Evolutionary conservation across 73 alveolate genomes (phyloP).

Genomic region (Paramecium tetraurelia): DNA sequence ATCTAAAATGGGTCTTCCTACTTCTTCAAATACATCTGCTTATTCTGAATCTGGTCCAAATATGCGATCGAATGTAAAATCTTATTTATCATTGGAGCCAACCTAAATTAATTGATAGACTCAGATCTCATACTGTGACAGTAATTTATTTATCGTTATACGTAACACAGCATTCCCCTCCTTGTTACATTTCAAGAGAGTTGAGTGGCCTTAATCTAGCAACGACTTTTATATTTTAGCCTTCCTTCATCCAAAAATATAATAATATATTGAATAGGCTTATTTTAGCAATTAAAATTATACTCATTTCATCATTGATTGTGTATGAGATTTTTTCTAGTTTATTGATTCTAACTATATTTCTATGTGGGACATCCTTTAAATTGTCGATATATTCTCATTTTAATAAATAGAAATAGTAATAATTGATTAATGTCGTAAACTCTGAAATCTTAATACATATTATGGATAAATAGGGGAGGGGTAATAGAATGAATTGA

Average conservation of each 20-base stretch:
- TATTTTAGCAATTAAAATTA: not conserved
- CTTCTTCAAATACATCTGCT: slow-evolving; percentile 63
- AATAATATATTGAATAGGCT: not conserved
- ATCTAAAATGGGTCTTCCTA: slow-evolving; percentile 63
- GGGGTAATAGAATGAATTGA: too few relatives aligned
- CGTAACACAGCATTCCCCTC: slow-evolving; percentile 58
- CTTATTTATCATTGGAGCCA: not conserved
- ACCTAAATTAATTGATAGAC: not conserved
- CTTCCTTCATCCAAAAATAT: slow-evolving; percentile 30
- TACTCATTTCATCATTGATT: not conserved
- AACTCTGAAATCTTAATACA: too few relatives aligned
- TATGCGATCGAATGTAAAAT: slow-evolving; percentile 65
- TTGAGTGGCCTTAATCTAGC: slow-evolving; percentile 70
- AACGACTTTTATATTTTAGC: slow-evolving; percentile 65
- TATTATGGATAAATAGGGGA: too few relatives aligned
- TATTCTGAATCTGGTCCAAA: slow-evolving; percentile 62
- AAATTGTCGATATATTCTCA: too few relatives aligned
- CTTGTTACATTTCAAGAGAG: slow-evolving; percentile 59
- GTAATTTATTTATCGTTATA: slow-evolving; percentile 48
- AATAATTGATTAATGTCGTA: too few relatives aligned
- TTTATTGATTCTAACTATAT: too few relatives aligned
- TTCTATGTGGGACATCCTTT: too few relatives aligned
- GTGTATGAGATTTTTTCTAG: not conserved
- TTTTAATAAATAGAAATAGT: too few relatives aligned
- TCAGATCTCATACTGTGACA: not conserved